Evolutionary conservation across 1,284 basidiomycete species (phyloP).

Genomic region (Puccinia novopanici): DNA sequence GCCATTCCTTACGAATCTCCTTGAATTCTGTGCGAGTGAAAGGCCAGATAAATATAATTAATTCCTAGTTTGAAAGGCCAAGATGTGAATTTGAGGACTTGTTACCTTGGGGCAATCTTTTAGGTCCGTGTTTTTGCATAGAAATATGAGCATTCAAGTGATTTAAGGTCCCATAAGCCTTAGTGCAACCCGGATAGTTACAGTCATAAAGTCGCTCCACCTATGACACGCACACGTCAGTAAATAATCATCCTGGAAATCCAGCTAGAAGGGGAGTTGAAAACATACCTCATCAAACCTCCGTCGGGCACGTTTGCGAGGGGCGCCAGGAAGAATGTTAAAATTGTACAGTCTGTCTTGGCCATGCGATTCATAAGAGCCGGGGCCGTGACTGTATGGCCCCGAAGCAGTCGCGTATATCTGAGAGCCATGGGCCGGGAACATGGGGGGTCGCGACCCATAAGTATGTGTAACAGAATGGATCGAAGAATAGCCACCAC

Average conservation of each 20-base stretch:
- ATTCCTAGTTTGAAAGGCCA: too few relatives aligned
- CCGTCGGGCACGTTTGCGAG: slow-evolving; percentile 74
- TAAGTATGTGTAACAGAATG: neutral
- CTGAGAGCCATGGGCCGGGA: slow-evolving; percentile 1
- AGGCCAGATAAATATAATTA: too few relatives aligned
- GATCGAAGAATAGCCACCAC: neutral
- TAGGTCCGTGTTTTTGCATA: slow-evolving; percentile 85
- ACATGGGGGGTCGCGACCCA: neutral
- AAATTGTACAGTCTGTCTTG: slow-evolving; percentile 33
- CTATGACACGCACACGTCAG: slow-evolving; percentile 53
- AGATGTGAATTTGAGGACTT: slow-evolving; percentile 40
- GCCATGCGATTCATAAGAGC: neutral
- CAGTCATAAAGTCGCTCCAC: slow-evolving; percentile 88
- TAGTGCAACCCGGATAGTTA: slow-evolving; percentile 76
- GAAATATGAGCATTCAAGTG: slow-evolving; percentile 88
- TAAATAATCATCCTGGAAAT: neutral
- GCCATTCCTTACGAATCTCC: slow-evolving; percentile 92
- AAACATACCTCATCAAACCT: slow-evolving; percentile 70
- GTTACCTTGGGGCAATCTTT: slow-evolving; percentile 73
- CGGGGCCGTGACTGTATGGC: slow-evolving; percentile 2
- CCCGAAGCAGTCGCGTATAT: neutral
- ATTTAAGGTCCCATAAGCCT: slow-evolving; percentile 73
- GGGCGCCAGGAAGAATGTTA: slow-evolving; percentile 57
- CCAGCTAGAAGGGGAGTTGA: neutral
- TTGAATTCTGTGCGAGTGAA: slow-evolving; percentile 91